Percentiles rank a stretch among this genome's conserved stretches.
These are phyloP conservation scores for Ambrosiella xylebori DNA, from an alignment of 2,329 filamentous ascomycete species.

Conservation along the genomic window DNA sequence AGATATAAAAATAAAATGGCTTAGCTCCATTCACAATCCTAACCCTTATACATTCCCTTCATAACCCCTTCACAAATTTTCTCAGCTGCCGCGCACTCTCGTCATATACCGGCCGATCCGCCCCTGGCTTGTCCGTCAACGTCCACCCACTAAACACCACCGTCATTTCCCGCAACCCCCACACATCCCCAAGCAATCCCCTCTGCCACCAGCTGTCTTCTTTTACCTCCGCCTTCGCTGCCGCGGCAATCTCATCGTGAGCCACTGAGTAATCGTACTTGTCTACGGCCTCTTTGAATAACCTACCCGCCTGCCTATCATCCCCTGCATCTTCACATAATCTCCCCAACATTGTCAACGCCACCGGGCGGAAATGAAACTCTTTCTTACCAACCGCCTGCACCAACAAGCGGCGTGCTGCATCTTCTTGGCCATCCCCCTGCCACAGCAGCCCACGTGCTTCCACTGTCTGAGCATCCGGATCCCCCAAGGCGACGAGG, in stretches of 20 bases:
- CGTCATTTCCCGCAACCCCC: not conserved
- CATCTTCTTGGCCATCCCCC: not conserved
- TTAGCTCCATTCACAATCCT: not conserved
- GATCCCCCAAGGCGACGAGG: not conserved
- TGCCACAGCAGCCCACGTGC: not conserved
- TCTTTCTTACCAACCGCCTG: not conserved
- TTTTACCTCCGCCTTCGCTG: too few relatives aligned
- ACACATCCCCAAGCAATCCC: not conserved
- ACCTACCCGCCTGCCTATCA: not conserved
- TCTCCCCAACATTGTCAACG: not conserved
- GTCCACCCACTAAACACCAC: not conserved
- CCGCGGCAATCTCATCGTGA: not conserved
- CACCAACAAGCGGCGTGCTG: not conserved
- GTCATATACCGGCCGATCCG: not conserved
- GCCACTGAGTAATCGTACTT: conserved; percentile 2
- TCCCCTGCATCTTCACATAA: not conserved
- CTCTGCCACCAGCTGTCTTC: not conserved
- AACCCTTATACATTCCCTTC: not conserved
- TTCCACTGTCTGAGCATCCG: not conserved
- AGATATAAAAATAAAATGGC: too few relatives aligned
- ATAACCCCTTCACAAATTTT: not conserved
- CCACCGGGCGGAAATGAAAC: not conserved
- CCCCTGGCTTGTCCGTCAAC: not conserved
- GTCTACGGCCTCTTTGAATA: not conserved
- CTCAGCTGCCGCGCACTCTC: not conserved